Percentiles rank a stretch among this genome's conserved stretches.
These are phyloP conservation scores for Platanthera zijinensis DNA, from an alignment of 106 monocot species.

Conservation along the genomic window DNA sequence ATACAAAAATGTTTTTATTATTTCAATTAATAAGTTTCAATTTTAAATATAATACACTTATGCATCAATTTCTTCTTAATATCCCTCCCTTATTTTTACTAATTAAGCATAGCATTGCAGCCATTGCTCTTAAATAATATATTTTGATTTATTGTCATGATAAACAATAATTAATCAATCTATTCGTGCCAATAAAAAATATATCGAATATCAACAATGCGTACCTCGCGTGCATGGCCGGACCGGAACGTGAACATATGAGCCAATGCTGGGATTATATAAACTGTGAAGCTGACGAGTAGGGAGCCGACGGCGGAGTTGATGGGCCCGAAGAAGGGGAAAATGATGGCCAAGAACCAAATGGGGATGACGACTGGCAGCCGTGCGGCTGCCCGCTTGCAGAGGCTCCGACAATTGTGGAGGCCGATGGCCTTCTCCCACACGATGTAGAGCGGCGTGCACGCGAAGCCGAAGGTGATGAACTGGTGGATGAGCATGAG, in stretches of 20 bases:
- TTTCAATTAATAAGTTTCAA: no score
- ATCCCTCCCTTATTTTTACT: no score
- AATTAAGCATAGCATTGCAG: no score
- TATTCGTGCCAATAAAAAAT: no score
- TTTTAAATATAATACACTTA: no score
- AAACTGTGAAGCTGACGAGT: constrained; percentile 95
- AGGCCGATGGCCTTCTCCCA: constrained; percentile 95
- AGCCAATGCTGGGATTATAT: constrained; percentile 82
- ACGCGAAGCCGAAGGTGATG: constrained; percentile 98
- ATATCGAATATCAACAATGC: background rate
- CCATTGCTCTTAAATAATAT: no score
- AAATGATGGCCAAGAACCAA: constrained; percentile 97
- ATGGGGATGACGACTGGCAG: constrained; percentile 89
- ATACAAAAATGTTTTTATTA: no score
- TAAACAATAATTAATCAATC: no score
- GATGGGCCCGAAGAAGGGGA: constrained; percentile 97
- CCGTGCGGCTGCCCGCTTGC: constrained; percentile 80
- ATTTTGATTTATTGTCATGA: no score
- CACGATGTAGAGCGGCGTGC: constrained; percentile 95
- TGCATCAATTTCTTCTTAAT: no score
- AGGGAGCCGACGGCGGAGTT: constrained; percentile 89
- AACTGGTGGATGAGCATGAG: constrained; percentile 98
- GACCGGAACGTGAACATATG: constrained; percentile 85
- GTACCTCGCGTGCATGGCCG: constrained; percentile 69
- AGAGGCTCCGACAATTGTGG: constrained; percentile 83